A percentile compares a stretch with the other conserved stretches of the same genome.
Conservation (phyloP, 1,284 basidiomycete genomes). For the Rhodotorula sp. region DNA sequence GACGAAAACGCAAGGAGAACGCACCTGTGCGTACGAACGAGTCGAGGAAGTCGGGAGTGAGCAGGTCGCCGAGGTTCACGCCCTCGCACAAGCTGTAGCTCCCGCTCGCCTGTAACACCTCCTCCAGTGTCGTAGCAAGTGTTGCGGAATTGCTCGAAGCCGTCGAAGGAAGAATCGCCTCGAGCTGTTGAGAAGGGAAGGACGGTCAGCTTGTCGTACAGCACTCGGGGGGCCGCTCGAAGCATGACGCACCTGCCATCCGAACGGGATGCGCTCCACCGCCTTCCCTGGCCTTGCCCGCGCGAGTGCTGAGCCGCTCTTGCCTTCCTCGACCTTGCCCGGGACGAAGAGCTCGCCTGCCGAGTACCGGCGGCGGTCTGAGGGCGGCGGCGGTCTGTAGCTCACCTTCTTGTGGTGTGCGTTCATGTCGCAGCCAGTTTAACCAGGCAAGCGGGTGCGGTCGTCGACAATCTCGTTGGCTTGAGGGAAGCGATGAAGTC, state of each 20-base stretch:
- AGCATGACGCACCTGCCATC: slow-evolving; percentile 20
- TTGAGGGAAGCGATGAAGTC: neutral
- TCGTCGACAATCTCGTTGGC: neutral
- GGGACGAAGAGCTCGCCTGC: neutral
- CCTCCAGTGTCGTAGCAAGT: slow-evolving; percentile 2
- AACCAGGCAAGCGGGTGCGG: neutral
- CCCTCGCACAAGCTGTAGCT: slow-evolving; percentile 1
- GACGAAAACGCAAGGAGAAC: neutral
- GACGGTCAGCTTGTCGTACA: neutral
- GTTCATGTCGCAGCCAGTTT: slow-evolving; percentile 14
- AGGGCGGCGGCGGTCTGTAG: slow-evolving; percentile 9
- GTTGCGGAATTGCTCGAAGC: neutral
- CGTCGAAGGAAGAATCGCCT: slow-evolving; percentile 16
- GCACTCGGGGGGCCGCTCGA: too few species aligned
- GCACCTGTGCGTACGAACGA: slow-evolving; percentile 23
- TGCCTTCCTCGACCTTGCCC: neutral
- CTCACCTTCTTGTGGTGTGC: slow-evolving; percentile 32
- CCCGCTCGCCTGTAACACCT: neutral
- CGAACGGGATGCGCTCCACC: slow-evolving; percentile 21
- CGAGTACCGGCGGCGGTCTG: neutral
- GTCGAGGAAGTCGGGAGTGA: slow-evolving; percentile 26
- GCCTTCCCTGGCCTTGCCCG: neutral
- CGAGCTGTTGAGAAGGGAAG: slow-evolving; percentile 13
- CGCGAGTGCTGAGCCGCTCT: neutral
- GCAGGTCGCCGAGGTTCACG: slow-evolving; percentile 32